These are phyloP conservation scores for Malus hybrid DNA, from an alignment of 331 rosid species.

Conservation along the genomic window DNA sequence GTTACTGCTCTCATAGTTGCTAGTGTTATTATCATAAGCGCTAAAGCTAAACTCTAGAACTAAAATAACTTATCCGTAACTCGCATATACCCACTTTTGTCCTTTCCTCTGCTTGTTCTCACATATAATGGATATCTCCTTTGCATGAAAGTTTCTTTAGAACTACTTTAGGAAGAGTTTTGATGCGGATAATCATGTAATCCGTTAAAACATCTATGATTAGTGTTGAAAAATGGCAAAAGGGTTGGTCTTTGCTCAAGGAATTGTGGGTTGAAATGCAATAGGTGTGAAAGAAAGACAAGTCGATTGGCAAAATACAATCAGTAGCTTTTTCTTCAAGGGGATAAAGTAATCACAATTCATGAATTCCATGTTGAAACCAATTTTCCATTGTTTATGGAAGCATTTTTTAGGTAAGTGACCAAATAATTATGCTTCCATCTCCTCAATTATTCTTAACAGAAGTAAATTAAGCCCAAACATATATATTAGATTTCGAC, in stretches of 20 bases:
- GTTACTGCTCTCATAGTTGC: not conserved
- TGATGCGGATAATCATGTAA: too few relatives aligned
- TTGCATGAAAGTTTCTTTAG: not conserved
- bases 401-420: too few relatives aligned
- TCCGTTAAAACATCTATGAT: not conserved
- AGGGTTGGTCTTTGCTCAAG: not conserved
- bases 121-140: too few relatives aligned
- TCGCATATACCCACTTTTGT: not conserved
- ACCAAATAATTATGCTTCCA: not conserved
- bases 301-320: not conserved
- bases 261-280: not conserved
- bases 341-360: too few relatives aligned
- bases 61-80: not conserved
- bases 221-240: not conserved
- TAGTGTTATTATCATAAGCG: not conserved
- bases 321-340: too few relatives aligned
- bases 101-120: not conserved
- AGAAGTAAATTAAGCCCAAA: too few relatives aligned
- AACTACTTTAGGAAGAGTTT: too few relatives aligned
- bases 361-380: too few relatives aligned
- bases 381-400: too few relatives aligned
- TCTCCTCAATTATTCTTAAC: not conserved
- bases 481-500: not conserved
- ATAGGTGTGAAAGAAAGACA: not conserved
- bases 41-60: not conserved